Percentiles rank a stretch among this genome's conserved stretches.
Evolutionary conservation across 1,284 basidiomycete genomes (phyloP).

Genomic region (Malassezia yamatoensis): DNA sequence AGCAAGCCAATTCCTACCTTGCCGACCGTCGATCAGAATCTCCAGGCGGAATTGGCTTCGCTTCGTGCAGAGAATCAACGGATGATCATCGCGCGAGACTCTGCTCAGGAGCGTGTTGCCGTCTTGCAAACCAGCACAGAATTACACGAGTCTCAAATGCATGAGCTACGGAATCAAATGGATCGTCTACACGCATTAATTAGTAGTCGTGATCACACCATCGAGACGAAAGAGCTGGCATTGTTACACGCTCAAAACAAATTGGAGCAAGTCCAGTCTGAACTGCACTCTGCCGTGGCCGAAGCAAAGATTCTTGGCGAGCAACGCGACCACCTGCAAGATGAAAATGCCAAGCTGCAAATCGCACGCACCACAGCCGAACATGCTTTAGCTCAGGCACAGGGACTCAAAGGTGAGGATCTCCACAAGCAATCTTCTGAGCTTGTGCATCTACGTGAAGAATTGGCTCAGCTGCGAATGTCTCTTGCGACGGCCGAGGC

Average conservation of each 20-base stretch:
- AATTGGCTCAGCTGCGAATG: conserved; percentile 61
- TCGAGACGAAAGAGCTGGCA: conserved; percentile 10
- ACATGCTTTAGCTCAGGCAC: background rate
- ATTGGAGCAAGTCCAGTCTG: background rate
- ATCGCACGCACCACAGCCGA: conserved; percentile 8
- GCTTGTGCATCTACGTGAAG: conserved; percentile 60
- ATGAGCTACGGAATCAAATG: conserved; percentile 6
- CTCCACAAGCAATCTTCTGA: conserved; percentile 69
- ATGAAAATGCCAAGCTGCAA: conserved; percentile 5
- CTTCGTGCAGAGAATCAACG: background rate
- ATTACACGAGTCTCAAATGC: conserved; percentile 39
- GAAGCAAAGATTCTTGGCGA: conserved; percentile 3
- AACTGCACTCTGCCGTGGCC: conserved; percentile 4
- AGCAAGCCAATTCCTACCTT: background rate
- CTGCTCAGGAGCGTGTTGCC: conserved; percentile 10
- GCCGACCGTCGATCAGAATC: background rate
- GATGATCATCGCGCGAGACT: conserved; percentile 7
- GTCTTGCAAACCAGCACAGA: conserved; percentile 27
- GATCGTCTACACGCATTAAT: conserved; percentile 4
- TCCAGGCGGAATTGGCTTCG: conserved; percentile 2
- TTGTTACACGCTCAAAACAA: background rate
- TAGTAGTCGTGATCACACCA: background rate
- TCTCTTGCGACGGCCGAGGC: conserved; percentile 20
- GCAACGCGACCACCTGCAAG: conserved; percentile 12
- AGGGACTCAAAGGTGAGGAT: conserved; percentile 53